A percentile compares a stretch with the other conserved stretches of the same genome.
These are phyloP conservation scores for Yamadazyma aaseri DNA, from an alignment of 1,139 yeast genomes.

Conservation along the genomic window DNA sequence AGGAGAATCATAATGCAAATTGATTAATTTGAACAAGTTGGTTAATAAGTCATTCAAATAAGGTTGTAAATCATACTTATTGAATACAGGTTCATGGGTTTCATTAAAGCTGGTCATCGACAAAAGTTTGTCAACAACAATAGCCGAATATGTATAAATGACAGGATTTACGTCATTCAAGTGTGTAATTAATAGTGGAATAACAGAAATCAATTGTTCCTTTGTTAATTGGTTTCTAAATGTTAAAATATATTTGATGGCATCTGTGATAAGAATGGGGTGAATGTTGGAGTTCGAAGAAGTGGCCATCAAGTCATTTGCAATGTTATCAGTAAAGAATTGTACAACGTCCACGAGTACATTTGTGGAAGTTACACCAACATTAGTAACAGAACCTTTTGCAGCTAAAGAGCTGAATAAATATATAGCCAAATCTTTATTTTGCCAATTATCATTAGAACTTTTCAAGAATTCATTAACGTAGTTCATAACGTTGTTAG, in stretches of 20 bases:
- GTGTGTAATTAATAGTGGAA: constrained; percentile 78
- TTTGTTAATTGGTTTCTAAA: constrained; percentile 93
- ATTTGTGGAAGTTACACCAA: constrained; percentile 90
- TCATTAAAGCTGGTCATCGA: constrained; percentile 64
- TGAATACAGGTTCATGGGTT: constrained; percentile 55
- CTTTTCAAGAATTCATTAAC: constrained; percentile 63
- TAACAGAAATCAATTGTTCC: constrained; percentile 71
- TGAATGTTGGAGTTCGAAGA: constrained; percentile 32
- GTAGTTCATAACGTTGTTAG: constrained; percentile 74
- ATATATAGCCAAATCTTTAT: constrained; percentile 84
- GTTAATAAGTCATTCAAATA: constrained; percentile 52
- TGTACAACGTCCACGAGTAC: constrained; percentile 80
- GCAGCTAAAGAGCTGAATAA: constrained; percentile 88
- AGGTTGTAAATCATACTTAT: constrained; percentile 63
- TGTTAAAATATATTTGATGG: constrained; percentile 84
- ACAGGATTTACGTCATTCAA: constrained; percentile 66
- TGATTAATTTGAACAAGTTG: constrained; percentile 66
- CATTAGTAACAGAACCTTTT: constrained; percentile 78
- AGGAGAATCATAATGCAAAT: constrained; percentile 32
- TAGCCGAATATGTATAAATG: constrained; percentile 89
- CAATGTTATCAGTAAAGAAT: constrained; percentile 78
- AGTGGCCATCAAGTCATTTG: constrained; percentile 64
- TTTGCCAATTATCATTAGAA: constrained; percentile 65
- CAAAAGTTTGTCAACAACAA: constrained; percentile 85
- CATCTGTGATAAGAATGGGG: constrained; percentile 85